Evolutionary conservation across 352 stramenopile species (phyloP).

Genomic region (Phytophthora sp.): DNA sequence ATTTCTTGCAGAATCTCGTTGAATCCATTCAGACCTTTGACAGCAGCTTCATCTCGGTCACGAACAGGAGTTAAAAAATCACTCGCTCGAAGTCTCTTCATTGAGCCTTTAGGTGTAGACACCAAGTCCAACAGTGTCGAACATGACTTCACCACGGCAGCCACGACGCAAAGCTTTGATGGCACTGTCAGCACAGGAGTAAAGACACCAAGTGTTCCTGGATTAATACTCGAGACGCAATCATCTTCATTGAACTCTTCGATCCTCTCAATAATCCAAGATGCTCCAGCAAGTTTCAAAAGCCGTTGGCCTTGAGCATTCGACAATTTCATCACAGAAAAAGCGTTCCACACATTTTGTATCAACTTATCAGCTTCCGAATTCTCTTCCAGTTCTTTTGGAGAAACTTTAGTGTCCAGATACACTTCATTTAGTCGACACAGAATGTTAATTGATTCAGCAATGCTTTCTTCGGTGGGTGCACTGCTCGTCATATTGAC

Average conservation of each 20-base stretch:
- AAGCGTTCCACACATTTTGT: constrained; percentile 21
- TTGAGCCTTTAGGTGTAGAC: constrained; percentile 54
- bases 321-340: constrained; percentile 59
- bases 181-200: constrained; percentile 13
- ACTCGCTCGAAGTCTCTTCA: constrained; percentile 48
- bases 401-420: background rate
- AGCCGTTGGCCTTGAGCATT: constrained; percentile 64
- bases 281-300: constrained; percentile 54
- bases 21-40: constrained; percentile 20
- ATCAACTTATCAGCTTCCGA: constrained; percentile 27
- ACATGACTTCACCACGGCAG: constrained; percentile 30
- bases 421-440: constrained; percentile 14
- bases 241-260: constrained; percentile 9
- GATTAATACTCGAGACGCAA: background rate
- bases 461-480: constrained; percentile 27
- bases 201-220: background rate
- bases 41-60: constrained; percentile 3
- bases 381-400: background rate
- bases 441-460: constrained; percentile 30
- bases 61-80: constrained; percentile 29
- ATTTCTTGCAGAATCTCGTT: constrained; percentile 37
- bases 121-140: constrained; percentile 49
- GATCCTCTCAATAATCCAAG: constrained; percentile 50
- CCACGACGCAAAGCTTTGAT: constrained; percentile 28
- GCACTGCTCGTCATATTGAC: background rate